Conservation (phyloP, 1,284 basidiomycete species). For the Pascua guehoae region DNA sequence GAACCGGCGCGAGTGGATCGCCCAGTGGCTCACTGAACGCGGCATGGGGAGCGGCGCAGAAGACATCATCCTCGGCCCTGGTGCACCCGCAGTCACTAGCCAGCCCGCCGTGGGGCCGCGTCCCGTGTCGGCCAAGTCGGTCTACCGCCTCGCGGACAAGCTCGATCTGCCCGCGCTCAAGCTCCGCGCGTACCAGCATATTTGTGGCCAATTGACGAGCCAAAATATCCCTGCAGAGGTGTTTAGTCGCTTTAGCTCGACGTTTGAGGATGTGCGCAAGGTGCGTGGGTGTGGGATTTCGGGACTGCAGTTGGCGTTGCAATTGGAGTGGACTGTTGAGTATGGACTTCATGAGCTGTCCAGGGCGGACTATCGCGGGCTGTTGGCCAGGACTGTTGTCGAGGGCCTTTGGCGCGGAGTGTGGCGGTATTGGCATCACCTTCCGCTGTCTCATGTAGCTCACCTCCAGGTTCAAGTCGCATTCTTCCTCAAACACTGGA, state of each 20-base stretch:
- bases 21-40: conserved; percentile 37
- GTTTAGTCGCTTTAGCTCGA: conserved; percentile 77
- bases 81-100: too few species aligned
- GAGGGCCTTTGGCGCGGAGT: too few species aligned
- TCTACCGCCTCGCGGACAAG: conserved; percentile 81
- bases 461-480: conserved; percentile 61
- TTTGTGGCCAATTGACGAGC: conserved; percentile 67
- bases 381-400: too few species aligned
- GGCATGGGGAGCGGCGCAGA: conserved; percentile 12
- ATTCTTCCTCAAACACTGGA: conserved; percentile 76
- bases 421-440: too few species aligned
- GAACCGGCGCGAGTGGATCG: conserved; percentile 39
- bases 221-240: conserved; percentile 81
- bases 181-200: conserved; percentile 58
- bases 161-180: conserved; percentile 44
- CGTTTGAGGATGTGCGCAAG: conserved; percentile 78
- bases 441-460: neutral
- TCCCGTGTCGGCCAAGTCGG: conserved; percentile 83
- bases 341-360: too few species aligned
- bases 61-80: neutral
- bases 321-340: too few species aligned
- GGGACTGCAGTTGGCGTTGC: neutral
- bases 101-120: conserved; percentile 53
- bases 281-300: conserved; percentile 40
- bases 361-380: too few species aligned